phyloP scores from a whole-genome alignment of 768 basidiomycete species.

The Leucosporidium creatinivorum region DNA sequence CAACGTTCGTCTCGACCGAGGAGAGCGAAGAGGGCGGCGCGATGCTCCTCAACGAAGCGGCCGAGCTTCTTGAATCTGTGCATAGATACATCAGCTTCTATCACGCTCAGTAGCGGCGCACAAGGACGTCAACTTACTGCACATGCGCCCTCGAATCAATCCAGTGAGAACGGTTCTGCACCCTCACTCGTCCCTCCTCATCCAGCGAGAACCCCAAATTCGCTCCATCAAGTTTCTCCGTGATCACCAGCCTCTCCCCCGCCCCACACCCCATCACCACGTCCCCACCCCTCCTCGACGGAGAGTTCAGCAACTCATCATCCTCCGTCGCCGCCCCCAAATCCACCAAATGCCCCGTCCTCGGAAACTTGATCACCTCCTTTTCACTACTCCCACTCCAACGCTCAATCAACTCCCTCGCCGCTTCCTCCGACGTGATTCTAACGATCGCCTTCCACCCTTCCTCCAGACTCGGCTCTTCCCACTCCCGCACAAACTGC shows the following conservation, averaged over 20 bases:
- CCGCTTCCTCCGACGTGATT: no score
- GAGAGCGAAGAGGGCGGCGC: constrained; percentile 37
- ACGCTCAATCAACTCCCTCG: no score
- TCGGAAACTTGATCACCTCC: constrained; percentile 51
- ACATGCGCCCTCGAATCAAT: constrained; percentile 53
- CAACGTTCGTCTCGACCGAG: constrained; percentile 48
- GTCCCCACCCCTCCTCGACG: no score
- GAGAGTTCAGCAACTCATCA: constrained; percentile 40
- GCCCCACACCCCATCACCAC: no score
- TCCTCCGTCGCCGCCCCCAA: constrained; percentile 54
- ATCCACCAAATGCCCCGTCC: constrained; percentile 56
- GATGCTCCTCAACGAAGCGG: constrained; percentile 52
- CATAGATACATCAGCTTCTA: no score
- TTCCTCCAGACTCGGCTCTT: constrained; percentile 48
- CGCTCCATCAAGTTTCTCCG: constrained; percentile 61
- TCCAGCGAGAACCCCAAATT: constrained; percentile 61
- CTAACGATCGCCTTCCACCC: constrained; percentile 52
- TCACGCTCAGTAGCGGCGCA: no score
- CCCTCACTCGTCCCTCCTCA: constrained; percentile 46
- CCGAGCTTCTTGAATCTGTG: constrained; percentile 52
- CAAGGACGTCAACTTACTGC: constrained; percentile 38
- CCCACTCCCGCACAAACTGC: constrained; percentile 51
- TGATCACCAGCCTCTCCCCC: constrained; percentile 43
- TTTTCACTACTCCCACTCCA: no score
- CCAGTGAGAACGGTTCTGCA: constrained; percentile 60